Evolutionary conservation across 177 flowering plant genomes (phyloP), one percentile per base, ranked within the genome.

Genomic region (Vitis hybrid): DNA sequence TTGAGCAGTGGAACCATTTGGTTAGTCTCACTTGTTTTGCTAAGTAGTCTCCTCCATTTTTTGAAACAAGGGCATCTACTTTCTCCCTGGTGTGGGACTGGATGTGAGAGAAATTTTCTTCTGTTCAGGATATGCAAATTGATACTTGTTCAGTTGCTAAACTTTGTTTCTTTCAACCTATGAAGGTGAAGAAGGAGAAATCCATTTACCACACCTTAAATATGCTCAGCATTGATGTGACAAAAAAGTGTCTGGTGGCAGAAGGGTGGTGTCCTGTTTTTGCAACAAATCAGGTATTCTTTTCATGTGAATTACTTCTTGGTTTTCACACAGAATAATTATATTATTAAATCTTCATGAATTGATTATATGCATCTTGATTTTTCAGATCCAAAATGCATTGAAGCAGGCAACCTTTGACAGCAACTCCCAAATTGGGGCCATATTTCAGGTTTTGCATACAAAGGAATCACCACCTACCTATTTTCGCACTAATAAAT

Each of bases 241-340:
- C 97, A 6, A 92, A 80, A 66, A 90, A 90, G 75, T 92, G 94
- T 72, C 91, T 92, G 49, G 95, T 92, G 55, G 97, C 89, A 59
- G 97, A 90, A 73, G 95, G 97, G 49, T 92, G 97, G 97, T 82
- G 92, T 79, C 97, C 97, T 24, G 81, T 84, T 68, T 90, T 83
- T 83, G 97, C 95, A 17, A 79, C 85, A 65, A 77, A 73, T 59
- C 87, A 90, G 90, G 97, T 89, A 58, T 59, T 62, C 22, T 71
- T 24, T 31, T n/a, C 20, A 53, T 15, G 13, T 71, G 58, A 77
- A 13, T 44, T 51, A 31, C 24, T 53, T 38, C 54, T 53, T 38
- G 13, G 51, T 20, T 55, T 20, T 10, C 22, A 44, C 24, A 49
- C 14, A 1, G 4, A 38, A 66, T 19, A 57, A 13, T 1, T 56